phyloP scores from a whole-genome alignment of 768 basidiomycete species.

The Aureoboletus auriporus region DNA sequence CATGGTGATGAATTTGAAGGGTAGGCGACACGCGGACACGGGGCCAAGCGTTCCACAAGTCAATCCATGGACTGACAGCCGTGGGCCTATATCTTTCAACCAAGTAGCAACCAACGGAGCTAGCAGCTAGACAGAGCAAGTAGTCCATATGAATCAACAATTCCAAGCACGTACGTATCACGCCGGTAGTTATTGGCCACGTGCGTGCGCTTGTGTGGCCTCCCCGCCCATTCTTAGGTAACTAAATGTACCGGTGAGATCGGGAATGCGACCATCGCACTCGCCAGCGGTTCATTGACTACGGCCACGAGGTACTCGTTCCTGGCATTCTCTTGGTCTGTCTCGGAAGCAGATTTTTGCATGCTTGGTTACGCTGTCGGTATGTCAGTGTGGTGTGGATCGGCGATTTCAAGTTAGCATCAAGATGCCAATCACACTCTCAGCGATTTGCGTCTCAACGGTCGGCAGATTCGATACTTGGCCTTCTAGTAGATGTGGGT shows the following conservation, averaged over 20 bases:
- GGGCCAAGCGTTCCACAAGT: background rate
- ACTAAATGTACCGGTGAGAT: slow-evolving; percentile 3
- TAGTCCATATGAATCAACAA: too few relatives aligned
- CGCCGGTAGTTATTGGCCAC: background rate
- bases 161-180: too few relatives aligned
- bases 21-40: slow-evolving; percentile 5
- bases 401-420: background rate
- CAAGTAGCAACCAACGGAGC: too few relatives aligned
- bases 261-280: slow-evolving; percentile 22
- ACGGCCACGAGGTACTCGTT: slow-evolving; percentile 19
- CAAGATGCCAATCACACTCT: too few relatives aligned
- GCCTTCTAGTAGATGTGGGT: too few relatives aligned
- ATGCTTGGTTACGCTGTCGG: background rate
- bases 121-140: too few relatives aligned
- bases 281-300: slow-evolving; percentile 12
- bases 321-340: slow-evolving; percentile 3
- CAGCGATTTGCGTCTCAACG: too few relatives aligned
- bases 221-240: slow-evolving; percentile 2
- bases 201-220: slow-evolving; percentile 5
- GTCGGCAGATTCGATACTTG: too few relatives aligned
- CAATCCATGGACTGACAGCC: too few relatives aligned
- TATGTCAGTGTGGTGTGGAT: background rate
- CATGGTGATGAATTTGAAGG: slow-evolving; percentile 22
- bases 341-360: slow-evolving; percentile 11
- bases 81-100: too few relatives aligned